phyloP scores from a whole-genome alignment of 2,329 filamentous ascomycete genomes.

The Penicillium expansum region DNA sequence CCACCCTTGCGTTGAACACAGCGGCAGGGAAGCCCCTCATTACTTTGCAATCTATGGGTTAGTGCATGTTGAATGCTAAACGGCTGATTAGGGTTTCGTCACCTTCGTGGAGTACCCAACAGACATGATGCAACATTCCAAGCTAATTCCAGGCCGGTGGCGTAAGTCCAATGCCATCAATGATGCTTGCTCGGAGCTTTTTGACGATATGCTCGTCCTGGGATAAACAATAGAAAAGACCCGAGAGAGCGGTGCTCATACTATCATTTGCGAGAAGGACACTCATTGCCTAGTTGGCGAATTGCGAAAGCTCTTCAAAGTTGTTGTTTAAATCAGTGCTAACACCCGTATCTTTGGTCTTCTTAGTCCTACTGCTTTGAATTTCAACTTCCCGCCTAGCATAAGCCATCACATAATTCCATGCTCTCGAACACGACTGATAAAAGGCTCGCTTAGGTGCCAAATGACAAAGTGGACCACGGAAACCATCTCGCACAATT shows the following conservation, averaged over 20 bases:
- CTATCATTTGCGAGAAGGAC: constrained; percentile 14
- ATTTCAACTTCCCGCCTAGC: neutral
- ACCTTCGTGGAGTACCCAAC: constrained; percentile 4
- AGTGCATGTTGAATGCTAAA: neutral
- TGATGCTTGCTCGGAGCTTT: neutral
- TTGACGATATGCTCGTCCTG: constrained; percentile 1
- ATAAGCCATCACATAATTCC: neutral
- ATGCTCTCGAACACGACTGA: neutral
- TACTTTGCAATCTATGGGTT: neutral
- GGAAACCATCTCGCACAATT: neutral
- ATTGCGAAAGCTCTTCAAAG: neutral
- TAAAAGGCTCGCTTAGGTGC: neutral
- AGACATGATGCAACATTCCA: constrained; percentile 10
- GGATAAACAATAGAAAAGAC: constrained; percentile 11
- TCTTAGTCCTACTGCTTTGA: neutral
- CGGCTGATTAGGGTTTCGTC: neutral
- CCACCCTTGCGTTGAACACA: neutral
- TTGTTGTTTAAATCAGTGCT: neutral
- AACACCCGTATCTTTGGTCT: neutral
- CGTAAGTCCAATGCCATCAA: neutral
- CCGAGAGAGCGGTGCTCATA: constrained; percentile 15
- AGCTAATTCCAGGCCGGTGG: constrained; percentile 11
- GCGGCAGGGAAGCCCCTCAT: neutral
- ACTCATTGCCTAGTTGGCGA: constrained; percentile 5
- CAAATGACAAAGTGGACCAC: neutral